Conservation (phyloP, 1,284 basidiomycete genomes). For the Pseudozyma sp. region DNA sequence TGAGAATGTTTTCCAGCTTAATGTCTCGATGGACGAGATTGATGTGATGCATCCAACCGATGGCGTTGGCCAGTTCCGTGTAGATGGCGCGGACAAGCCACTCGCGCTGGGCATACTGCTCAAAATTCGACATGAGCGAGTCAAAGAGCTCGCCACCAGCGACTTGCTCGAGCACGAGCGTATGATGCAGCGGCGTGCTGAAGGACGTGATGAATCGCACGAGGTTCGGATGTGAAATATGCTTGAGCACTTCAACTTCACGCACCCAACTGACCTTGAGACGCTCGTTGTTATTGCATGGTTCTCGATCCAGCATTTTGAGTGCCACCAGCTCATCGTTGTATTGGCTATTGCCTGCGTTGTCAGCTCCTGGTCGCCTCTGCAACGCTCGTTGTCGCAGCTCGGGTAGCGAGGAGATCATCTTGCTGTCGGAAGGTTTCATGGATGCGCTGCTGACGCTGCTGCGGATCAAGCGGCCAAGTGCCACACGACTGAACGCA, state of each 20-base stretch:
- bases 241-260: constrained; percentile 87
- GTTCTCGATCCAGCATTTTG: constrained; percentile 80
- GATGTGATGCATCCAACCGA: constrained; percentile 89
- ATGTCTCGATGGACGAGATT: constrained; percentile 91
- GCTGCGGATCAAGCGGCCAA: constrained; percentile 41
- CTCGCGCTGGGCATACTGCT: constrained; percentile 72
- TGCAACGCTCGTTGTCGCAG: constrained; percentile 35
- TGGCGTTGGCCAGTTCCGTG: constrained; percentile 81
- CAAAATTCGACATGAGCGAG: constrained; percentile 76
- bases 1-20: constrained; percentile 80
- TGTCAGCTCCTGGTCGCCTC: constrained; percentile 1
- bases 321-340: constrained; percentile 78
- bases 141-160: constrained; percentile 87
- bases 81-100: constrained; percentile 80
- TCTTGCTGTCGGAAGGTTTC: constrained; percentile 7
- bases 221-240: constrained; percentile 86
- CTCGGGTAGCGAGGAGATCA: constrained; percentile 32
- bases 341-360: background rate
- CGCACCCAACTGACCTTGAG: constrained; percentile 85
- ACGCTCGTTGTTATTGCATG: constrained; percentile 75
- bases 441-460: background rate
- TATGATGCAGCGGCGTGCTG: constrained; percentile 80
- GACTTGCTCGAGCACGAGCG: constrained; percentile 83
- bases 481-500: constrained; percentile 66
- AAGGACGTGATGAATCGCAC: constrained; percentile 81